Base-by-base conservation (phyloP, 2,329 filamentous ascomycete genomes). In the Aspergillus felis region DNA sequence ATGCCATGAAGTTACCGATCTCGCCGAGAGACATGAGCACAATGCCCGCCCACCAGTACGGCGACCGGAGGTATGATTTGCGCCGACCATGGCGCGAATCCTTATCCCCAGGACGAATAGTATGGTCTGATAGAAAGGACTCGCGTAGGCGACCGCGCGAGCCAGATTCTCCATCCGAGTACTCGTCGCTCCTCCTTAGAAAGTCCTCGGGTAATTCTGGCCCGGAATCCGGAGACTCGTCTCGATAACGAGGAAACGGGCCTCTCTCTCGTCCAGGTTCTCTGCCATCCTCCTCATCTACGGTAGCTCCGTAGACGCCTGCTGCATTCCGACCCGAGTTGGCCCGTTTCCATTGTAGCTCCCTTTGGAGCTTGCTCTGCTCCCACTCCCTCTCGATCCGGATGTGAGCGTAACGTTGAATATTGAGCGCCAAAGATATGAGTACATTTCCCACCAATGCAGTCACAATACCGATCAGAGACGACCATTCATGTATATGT, bases 1-100 rank as follows among this genome's bases (percentile, higher is more conserved):
- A 99, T 0, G 94, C 94, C 61, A 99, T 79, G 70, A 99, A 99
- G 73, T 99, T 99, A 53, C 94, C 94, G 70, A 90, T 88, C 78
- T 99, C 94, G 57, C 94, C 94, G 25, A 96, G 78, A 0, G 88
- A 91, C 85, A 99, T 99, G 58, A 99, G 81, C 17, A 95, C 83
- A 64, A 97, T 93, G 22, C 94, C 94, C 32, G 87, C 78, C 94
- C 94, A 99, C 94, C 94, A 99, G 71, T 94, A 97, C 1, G 92
- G 91, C 38, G 92, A 96, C 62, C 86, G 87, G 58, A 99, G 83
- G 74, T 99, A 99, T 5, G 85, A 88, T 57, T 87, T 87, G 29
- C 86, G 79, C 60, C 80, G 79, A 38, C 70, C 72, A 1, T 72
- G 68, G 3, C 66, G 68, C 6, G 74, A 71, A 22, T 70, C 70